Conservation (phyloP, 805 yeast genomes). For the Cyberlindnera amylophila region DNA sequence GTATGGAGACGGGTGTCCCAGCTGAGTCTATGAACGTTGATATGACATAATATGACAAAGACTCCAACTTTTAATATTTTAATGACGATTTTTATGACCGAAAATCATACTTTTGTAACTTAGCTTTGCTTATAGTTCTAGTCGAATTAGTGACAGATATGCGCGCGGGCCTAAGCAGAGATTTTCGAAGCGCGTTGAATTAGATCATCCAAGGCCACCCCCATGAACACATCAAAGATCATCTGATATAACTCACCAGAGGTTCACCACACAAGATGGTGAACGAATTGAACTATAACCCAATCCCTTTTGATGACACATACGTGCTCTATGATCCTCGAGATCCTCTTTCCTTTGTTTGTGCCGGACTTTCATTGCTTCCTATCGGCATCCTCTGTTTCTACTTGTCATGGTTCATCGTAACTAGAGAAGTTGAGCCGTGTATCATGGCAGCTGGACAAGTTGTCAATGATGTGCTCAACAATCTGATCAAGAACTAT, state of each 20-base stretch:
- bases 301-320: conserved; percentile 78
- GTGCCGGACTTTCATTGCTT: conserved; percentile 71
- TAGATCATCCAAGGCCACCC: no score
- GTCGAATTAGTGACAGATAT: no score
- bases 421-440: conserved; percentile 82
- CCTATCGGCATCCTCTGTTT: conserved; percentile 79
- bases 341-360: conserved; percentile 53
- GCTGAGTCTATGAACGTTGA: conserved; percentile 13
- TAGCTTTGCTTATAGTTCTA: no score
- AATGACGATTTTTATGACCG: background rate
- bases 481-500: conserved; percentile 60
- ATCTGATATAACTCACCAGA: no score
- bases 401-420: conserved; percentile 78
- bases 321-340: conserved; percentile 73
- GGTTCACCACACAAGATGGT: background rate
- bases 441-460: conserved; percentile 84
- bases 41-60: no score
- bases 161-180: no score
- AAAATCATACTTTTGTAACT: no score
- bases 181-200: no score
- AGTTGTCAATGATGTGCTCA: conserved; percentile 67
- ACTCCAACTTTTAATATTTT: background rate
- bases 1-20: conserved; percentile 47
- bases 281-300: conserved; percentile 13
- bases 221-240: no score